These are phyloP conservation scores for Xerocomellus chrysenteron DNA, from an alignment of 768 basidiomycete species.

Conservation along the genomic window DNA sequence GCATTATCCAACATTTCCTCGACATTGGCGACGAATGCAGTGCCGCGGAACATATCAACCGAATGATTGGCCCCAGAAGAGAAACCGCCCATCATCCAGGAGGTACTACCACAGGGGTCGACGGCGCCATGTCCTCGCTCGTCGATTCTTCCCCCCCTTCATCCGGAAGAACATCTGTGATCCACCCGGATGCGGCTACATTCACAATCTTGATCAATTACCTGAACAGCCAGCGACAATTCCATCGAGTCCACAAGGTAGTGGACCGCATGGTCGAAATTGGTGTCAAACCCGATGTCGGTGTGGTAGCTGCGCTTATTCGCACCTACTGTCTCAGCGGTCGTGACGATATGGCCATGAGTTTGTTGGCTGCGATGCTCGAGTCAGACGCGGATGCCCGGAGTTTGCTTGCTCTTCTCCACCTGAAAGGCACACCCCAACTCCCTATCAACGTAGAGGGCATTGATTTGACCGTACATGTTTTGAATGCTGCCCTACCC, in stretches of 20 bases:
- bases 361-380: conserved; percentile 51
- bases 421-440: conserved; percentile 14
- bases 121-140: conserved; percentile 23
- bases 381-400: conserved; percentile 25
- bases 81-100: conserved; percentile 18
- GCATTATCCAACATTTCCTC: conserved; percentile 60
- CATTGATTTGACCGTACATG: conserved; percentile 38
- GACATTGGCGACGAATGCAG: conserved; percentile 51
- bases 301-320: conserved; percentile 53
- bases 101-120: conserved; percentile 32
- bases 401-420: conserved; percentile 20
- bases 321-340: conserved; percentile 52
- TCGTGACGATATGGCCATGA: conserved; percentile 49
- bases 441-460: conserved; percentile 31
- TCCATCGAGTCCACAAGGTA: conserved; percentile 45
- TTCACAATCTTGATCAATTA: conserved; percentile 64
- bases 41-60: conserved; percentile 46
- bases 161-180: conserved; percentile 4
- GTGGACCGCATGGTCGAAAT: conserved; percentile 46
- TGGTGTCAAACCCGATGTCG: conserved; percentile 45
- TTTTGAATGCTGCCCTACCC: conserved; percentile 63
- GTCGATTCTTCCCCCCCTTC: neutral
- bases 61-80: conserved; percentile 47
- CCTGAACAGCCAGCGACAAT: conserved; percentile 43
- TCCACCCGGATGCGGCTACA: conserved; percentile 55